Evolutionary conservation across 2,329 filamentous ascomycete species (phyloP).

Genomic region (Microdochium bolleyi): DNA sequence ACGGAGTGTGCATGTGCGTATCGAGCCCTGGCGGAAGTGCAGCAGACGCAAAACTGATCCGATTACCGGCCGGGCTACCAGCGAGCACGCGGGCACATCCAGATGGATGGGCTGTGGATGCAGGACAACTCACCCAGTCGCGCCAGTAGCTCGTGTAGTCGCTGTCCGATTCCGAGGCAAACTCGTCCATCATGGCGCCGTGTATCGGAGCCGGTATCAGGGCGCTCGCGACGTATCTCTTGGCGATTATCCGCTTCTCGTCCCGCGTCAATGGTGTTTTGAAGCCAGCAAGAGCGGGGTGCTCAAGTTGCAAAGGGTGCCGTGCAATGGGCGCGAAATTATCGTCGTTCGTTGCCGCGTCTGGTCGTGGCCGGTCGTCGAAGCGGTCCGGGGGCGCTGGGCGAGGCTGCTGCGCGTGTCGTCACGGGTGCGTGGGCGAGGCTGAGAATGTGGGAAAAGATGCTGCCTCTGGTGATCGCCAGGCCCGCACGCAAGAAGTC

Average conservation of each 20-base stretch:
- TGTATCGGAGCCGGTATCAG: neutral
- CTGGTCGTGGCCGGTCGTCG: too few species aligned
- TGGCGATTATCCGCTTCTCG: too few species aligned
- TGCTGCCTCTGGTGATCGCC: neutral
- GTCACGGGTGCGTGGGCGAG: neutral
- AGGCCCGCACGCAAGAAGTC: neutral
- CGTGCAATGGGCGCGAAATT: too few species aligned
- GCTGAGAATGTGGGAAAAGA: neutral
- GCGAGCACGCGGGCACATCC: neutral
- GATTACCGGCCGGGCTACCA: neutral
- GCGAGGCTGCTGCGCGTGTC: neutral
- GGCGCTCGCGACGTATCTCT: too few species aligned
- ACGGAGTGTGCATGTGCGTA: too few species aligned
- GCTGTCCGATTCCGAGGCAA: conserved; percentile 94
- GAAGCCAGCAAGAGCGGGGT: too few species aligned
- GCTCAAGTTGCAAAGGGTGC: too few species aligned
- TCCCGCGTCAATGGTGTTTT: too few species aligned
- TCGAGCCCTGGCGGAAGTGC: too few species aligned
- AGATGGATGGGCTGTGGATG: conserved; percentile 1
- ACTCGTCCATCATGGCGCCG: conserved; percentile 74
- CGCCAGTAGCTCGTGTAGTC: conserved; percentile 99
- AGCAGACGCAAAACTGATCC: neutral
- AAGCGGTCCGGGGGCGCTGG: neutral
- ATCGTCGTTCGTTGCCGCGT: neutral
- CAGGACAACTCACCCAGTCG: conserved; percentile 75